Evolutionary conservation across 2,329 filamentous ascomycete species (phyloP).

Genomic region (Aspergillus aculeatus): DNA sequence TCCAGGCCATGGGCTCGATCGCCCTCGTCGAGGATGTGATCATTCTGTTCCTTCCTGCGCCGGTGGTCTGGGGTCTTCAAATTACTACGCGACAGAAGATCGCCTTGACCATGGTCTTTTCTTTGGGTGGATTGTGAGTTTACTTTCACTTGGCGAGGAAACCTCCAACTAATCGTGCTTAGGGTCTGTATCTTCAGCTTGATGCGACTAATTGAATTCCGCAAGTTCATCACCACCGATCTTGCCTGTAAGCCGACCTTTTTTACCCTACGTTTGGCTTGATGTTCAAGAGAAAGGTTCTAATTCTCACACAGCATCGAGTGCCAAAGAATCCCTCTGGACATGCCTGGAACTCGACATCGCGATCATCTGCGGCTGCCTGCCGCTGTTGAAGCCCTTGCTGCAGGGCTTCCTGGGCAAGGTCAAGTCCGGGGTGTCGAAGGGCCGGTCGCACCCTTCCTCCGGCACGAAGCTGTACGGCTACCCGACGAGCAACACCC

Average conservation of each 20-base stretch:
- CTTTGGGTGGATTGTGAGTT: constrained; percentile 12
- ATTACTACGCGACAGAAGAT: constrained; percentile 14
- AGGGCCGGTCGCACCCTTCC: constrained; percentile 3
- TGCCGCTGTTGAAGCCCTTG: constrained; percentile 19
- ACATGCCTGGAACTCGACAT: constrained; percentile 23
- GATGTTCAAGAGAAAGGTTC: too few species aligned
- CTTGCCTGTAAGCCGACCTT: constrained; percentile 12
- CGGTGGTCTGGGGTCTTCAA: constrained; percentile 12
- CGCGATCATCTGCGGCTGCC: constrained; percentile 23
- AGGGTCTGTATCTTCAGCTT: constrained; percentile 24
- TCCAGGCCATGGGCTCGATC: constrained; percentile 14
- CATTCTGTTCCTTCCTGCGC: constrained; percentile 11
- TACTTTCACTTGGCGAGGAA: not conserved
- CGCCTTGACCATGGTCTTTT: constrained; percentile 12
- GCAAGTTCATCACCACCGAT: constrained; percentile 10
- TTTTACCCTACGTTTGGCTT: too few species aligned
- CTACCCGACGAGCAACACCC: not conserved
- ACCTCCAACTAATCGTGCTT: too few species aligned
- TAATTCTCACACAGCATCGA: constrained; percentile 13
- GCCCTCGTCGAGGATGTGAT: constrained; percentile 14
- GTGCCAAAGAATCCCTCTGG: constrained; percentile 22
- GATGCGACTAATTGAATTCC: constrained; percentile 16
- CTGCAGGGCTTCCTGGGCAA: constrained; percentile 13
- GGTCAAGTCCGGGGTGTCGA: constrained; percentile 8
- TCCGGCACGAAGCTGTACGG: constrained; percentile 6